Evolutionary conservation across 2,329 filamentous ascomycete species (phyloP).

Genomic region (Neonectria coccinea): DNA sequence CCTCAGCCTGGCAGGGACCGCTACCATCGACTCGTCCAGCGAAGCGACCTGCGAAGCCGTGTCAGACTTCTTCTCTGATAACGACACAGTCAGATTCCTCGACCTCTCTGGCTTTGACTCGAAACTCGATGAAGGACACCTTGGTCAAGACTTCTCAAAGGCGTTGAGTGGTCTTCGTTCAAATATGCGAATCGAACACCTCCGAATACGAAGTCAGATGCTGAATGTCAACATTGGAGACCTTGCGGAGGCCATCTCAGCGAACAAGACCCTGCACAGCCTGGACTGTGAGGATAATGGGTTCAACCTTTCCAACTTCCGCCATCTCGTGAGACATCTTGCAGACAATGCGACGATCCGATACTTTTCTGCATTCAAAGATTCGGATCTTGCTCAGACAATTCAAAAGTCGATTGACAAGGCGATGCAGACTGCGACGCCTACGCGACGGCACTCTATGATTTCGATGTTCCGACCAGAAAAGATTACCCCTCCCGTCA

Average conservation of each 20-base stretch:
- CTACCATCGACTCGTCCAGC: slow-evolving; percentile 60
- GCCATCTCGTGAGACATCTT: slow-evolving; percentile 59
- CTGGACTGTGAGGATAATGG: slow-evolving; percentile 68
- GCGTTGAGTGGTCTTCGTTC: slow-evolving; percentile 60
- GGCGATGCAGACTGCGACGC: slow-evolving; percentile 43
- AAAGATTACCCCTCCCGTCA: slow-evolving; percentile 44
- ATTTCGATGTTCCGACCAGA: slow-evolving; percentile 52
- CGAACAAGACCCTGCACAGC: slow-evolving; percentile 62
- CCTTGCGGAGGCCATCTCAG: slow-evolving; percentile 61
- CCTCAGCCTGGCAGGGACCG: slow-evolving; percentile 66
- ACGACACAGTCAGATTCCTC: slow-evolving; percentile 63
- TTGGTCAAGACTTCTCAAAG: slow-evolving; percentile 65
- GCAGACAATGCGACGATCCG: slow-evolving; percentile 57
- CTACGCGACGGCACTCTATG: slow-evolving; percentile 50
- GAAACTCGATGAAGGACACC: slow-evolving; percentile 68
- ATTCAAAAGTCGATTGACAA: slow-evolving; percentile 51
- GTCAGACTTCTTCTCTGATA: slow-evolving; percentile 63
- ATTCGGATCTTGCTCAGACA: slow-evolving; percentile 50
- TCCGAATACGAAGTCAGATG: slow-evolving; percentile 68
- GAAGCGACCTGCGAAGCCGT: slow-evolving; percentile 61
- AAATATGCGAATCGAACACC: slow-evolving; percentile 60
- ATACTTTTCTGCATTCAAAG: slow-evolving; percentile 58
- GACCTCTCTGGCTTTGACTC: slow-evolving; percentile 69
- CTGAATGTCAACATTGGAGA: slow-evolving; percentile 66
- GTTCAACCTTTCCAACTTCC: slow-evolving; percentile 64